Conservation (phyloP, 139 green algal genomes). For the Chlamydomonas sp. region DNA sequence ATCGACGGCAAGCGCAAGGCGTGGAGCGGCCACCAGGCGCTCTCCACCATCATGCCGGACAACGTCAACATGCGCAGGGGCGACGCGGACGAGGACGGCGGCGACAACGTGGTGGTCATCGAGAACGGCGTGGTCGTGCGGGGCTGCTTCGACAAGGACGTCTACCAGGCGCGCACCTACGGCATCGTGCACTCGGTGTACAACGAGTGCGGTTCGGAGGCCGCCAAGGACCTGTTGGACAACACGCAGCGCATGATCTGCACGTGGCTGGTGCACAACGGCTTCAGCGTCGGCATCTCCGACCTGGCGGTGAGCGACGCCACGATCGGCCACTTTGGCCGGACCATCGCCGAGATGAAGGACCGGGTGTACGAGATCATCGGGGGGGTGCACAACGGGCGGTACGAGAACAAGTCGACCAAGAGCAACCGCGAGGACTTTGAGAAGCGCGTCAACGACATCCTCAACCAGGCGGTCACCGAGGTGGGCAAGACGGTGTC, state of each 20-base stretch:
- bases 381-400: constrained; percentile 50
- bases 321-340: neutral
- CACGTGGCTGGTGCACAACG: constrained; percentile 81
- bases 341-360: neutral
- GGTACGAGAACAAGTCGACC: constrained; percentile 74
- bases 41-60: constrained; percentile 12
- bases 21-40: neutral
- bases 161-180: constrained; percentile 63
- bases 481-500: constrained; percentile 12
- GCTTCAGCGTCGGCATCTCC: constrained; percentile 20
- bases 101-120: too few relatives aligned
- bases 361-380: neutral
- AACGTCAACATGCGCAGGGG: too few relatives aligned
- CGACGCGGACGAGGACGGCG: constrained; percentile 62
- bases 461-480: constrained; percentile 88
- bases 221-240: constrained; percentile 46
- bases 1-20: neutral
- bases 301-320: constrained; percentile 6
- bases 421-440: constrained; percentile 84
- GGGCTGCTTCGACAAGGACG: constrained; percentile 87
- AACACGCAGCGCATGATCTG: constrained; percentile 78
- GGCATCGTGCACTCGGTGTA: constrained; percentile 86
- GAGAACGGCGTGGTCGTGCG: constrained; percentile 56
- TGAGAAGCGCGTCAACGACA: constrained; percentile 69
- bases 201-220: constrained; percentile 78